Evolutionary conservation across 2,329 filamentous ascomycete species (phyloP).

Genomic region (Zalaria obscura): DNA sequence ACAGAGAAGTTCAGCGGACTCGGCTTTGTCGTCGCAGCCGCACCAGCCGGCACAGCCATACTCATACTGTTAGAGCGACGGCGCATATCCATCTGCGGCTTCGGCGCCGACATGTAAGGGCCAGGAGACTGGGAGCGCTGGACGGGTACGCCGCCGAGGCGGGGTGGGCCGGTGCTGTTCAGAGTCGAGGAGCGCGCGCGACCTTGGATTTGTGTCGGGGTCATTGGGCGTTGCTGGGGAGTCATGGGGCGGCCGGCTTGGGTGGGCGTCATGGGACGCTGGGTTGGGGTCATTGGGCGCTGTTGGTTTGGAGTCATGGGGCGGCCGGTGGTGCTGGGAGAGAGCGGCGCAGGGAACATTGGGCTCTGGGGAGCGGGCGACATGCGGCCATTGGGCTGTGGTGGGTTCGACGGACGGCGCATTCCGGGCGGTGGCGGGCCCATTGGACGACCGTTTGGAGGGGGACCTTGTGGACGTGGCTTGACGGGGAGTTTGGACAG

Average conservation of each 20-base stretch:
- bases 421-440: constrained; percentile 11
- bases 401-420: constrained; percentile 23
- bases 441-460: constrained; percentile 22
- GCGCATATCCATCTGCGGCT: constrained; percentile 2
- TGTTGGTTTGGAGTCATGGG: not conserved
- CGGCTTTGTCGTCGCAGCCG: not conserved
- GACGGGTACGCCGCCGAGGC: constrained; percentile 4
- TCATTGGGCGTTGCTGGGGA: constrained; percentile 1
- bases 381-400: constrained; percentile 11
- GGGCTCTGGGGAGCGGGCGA: constrained; percentile 3
- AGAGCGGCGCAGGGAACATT: constrained; percentile 3
- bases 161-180: constrained; percentile 2
- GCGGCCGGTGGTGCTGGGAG: not conserved
- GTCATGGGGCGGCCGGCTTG: not conserved
- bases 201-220: not conserved
- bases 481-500: constrained; percentile 85
- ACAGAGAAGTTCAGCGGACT: constrained; percentile 2
- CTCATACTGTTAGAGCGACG: not conserved
- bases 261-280: constrained; percentile 1
- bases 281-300: not conserved
- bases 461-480: constrained; percentile 52
- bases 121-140: constrained; percentile 17
- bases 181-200: not conserved
- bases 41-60: not conserved
- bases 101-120: constrained; percentile 17